Base-by-base conservation (phyloP, 148 eudicot genomes). In the Simmondsia chinensis region DNA sequence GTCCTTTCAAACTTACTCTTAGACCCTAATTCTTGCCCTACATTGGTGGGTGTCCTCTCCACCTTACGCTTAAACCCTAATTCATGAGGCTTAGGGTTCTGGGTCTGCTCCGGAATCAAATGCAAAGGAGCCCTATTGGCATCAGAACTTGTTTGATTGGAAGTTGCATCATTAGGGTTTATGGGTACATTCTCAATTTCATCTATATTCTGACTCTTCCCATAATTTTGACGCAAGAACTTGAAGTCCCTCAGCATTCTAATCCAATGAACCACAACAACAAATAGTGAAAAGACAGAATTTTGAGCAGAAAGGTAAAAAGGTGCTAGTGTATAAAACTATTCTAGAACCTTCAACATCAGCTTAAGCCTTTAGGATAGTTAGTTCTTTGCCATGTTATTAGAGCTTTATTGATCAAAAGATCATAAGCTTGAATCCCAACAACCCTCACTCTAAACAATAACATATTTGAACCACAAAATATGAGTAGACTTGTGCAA, bases 231-330 rank as follows among this genome's bases (percentile, higher is more conserved):
- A 6, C 86, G 72, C 54, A 51, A 46, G 43, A 61, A 60, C 42
- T 66, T 81, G 42, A 53, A 74, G 26, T 75, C 84, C 60, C 84
- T 59, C 60, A 69, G 13, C 95, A 85, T 85, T 68, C 91, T 81
- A 42, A 22, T 20, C 11, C 35, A 32, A 17, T 8, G 2, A 39
- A 1, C 20, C 20, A 15, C 11, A 12, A 43, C 16, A 17, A 17
- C 16, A 10, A 54, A 32, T 17, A 13, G 2, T 4, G 18, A 27
- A 7, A 13, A 48, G 28, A 16, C 13, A 33, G 4, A 43, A 14
- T 24, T 43, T 12, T 6, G 46, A 16, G 4, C 7, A 43, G 6
- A 1, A 6, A 2, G 0, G 13, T 1, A 15, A 6, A 20, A 4
- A 19, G 10, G 12, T 39, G 0, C 1, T 8, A 11, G 16, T 3